Evolutionary conservation across 805 yeast genomes (phyloP).

Genomic region (Candida jianshihensis): DNA sequence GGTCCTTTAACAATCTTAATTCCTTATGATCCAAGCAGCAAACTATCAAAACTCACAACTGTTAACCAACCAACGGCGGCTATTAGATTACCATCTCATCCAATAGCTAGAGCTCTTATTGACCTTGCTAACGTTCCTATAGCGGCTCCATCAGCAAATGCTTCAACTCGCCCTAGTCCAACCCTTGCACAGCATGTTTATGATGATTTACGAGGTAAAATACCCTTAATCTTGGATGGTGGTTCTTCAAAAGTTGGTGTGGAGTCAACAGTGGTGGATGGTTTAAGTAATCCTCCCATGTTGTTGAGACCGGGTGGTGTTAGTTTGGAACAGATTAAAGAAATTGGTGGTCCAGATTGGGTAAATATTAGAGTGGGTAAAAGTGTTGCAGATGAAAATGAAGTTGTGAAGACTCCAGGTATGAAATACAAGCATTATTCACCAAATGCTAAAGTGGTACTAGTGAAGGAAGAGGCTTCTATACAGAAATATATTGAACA

Average conservation of each 20-base stretch:
- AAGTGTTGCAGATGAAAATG: constrained; percentile 55
- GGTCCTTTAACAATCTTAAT: constrained; percentile 88
- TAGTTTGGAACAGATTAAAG: constrained; percentile 64
- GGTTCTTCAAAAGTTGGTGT: constrained; percentile 86
- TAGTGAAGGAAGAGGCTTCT: constrained; percentile 40
- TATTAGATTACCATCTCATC: constrained; percentile 80
- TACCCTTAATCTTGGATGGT: constrained; percentile 86
- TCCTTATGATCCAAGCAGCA: constrained; percentile 44
- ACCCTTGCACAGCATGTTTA: constrained; percentile 82
- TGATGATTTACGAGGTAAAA: constrained; percentile 70
- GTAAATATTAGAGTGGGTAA: constrained; percentile 53
- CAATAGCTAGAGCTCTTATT: constrained; percentile 85
- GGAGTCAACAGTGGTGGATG: constrained; percentile 92
- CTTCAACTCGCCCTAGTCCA: constrained; percentile 92
- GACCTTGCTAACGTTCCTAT: constrained; percentile 79
- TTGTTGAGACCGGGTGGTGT: constrained; percentile 92
- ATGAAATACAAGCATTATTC: constrained; percentile 97
- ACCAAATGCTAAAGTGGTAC: constrained; percentile 75
- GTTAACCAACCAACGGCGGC: constrained; percentile 89
- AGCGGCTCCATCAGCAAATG: constrained; percentile 98
- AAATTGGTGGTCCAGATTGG: constrained; percentile 68
- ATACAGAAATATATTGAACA: constrained; percentile 24
- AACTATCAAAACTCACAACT: constrained; percentile 70
- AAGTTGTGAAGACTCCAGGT: constrained; percentile 87
- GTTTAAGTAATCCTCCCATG: constrained; percentile 78